Evolutionary conservation across 148 eudicot species (phyloP), one percentile per base, ranked within the genome.

Genomic region (Vaccinium macrocarpon): DNA sequence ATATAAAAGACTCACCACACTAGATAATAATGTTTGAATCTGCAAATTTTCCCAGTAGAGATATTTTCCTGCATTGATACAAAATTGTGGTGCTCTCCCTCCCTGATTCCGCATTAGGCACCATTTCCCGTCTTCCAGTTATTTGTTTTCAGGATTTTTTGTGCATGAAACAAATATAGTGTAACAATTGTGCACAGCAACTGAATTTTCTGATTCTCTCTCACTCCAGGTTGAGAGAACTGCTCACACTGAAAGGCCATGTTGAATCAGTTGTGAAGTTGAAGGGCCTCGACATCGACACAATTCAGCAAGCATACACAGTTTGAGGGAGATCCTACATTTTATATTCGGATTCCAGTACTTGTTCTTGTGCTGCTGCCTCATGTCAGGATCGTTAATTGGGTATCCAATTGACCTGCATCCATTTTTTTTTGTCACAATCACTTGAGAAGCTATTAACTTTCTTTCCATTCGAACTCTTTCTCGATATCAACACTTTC

Each of bases 221-320:
- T 68, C 73, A 12, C 73, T 27, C 8, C 91, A 90, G 94, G 91
- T 82, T 92, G 83, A 88, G 92, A 87, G 93, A 91, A 78, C 87
- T 92, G 80, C 89, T 87, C 84, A 92, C 94, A 0, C 87, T 91
- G 72, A 92, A 92, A 84, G 94, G 94, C 35, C 92, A 91, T 25
- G 93, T 92, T 38, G 93, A 92, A 84, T 92, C 94, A 14, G 93
- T 90, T 15, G 91, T 90, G 61, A 92, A 86, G 82, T 68, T 90
- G 85, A 92, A 92, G 91, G 90, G 90, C 42, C 89, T 92, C 4
- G 94, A 92, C 93, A 90, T 92, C 27, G 93, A 90, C 50, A 92
- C 91, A 21, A 92, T 90, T 76, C 93, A 90, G 78, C 94, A 89
- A 83, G 81, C 93, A 2, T 92, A 92, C 89, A 92, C 92, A 7